Evolutionary conservation across 805 yeast genomes (phyloP), one percentile per base, ranked within the genome.

Genomic region (Ogataea henricii): DNA sequence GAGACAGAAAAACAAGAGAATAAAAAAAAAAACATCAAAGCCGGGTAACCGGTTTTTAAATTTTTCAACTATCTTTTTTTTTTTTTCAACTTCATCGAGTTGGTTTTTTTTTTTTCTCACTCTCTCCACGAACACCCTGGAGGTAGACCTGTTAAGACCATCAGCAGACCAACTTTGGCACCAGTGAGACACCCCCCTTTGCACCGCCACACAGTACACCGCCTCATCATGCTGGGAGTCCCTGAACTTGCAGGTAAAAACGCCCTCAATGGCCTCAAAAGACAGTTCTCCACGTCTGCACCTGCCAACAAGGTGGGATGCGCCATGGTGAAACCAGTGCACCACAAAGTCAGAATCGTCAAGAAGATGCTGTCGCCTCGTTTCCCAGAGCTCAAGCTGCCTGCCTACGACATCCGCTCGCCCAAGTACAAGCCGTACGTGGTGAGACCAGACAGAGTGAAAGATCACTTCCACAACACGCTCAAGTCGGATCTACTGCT

Each of bases 271-370:
- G 29, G 29, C 2, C n/a, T 29, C 9, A 26, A n/a, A 14, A 45
- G 54, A 48, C 45, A 43, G 5, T 69, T 68, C 49, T 64, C 72
- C 18, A 53, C 67, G 37, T 52, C 70, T 0, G 40, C 59, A 52
- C 71, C 57, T 43, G 69, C 60, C 32, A 69, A 68, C 48, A 77
- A 70, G 65, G 77, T 77, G 42, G 85, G 82, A 25, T 80, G 78
- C 65, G 85, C 95, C 33, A 78, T 88, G 43, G 91, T 89, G 30
- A 80, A 85, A 43, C 98, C 99, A 1, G 95, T 92, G 13, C 99
- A 94, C 67, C 99, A 94, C 68, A 77, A 81, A 50, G 87, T 92
- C 37, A 81, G 80, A 55, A 82, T 89, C 62, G 77, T 80, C 59
- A 94, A 94, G 66, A 70, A 82, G 32, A 79, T 79, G 46, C 77